Evolutionary conservation across 164 flowering plant genomes (phyloP), one percentile per base, ranked within the genome.

Genomic region (Magnolia officinalis): DNA sequence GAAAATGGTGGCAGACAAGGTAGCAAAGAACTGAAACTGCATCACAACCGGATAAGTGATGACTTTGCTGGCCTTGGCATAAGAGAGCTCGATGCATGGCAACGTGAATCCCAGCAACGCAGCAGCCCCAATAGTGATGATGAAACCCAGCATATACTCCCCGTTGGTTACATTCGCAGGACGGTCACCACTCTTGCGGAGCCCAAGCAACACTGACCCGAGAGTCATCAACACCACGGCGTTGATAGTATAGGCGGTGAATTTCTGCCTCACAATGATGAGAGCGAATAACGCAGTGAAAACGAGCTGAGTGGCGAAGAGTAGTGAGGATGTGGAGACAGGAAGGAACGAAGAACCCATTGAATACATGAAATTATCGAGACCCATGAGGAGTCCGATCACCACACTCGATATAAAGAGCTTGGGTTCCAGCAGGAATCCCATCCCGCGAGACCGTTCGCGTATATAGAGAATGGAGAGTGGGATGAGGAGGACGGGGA

Each of bases 231-330:
- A 50, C 4, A 81, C 79, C 21, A 85, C 82, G 0, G 83, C 78
- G 78, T 82, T 76, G 23, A 82, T 65, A 0, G 85, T 76, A 24
- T 78, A 84, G 1, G 78, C 61, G 2, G 79, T 84, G 69, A 82
- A 84, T 37, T 68, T 76, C 65, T 82, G 82, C 71, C 45, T 79
- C 18, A 81, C 86, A 11, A 82, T 50, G 6, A 80, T 1, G 19
- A 81, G 49, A 10, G 84, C 76, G 51, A 84, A 84, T 8, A 80
- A 19, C 18, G 84, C 81, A 9, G 86, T 84, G 81, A 84, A 84
- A 9, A 78, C 82, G 6, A 84, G 76, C 24, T 80, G 84, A 6
- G 84, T 79, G 24, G 84, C 71, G 55, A 73, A 45, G 49, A 82
- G 77, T 0, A 84, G 75, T 1, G 82, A 75, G 10, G 82, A 80